Base-by-base conservation (phyloP, 495 filamentous ascomycete genomes). In the Penicillium bovifimosum region DNA sequence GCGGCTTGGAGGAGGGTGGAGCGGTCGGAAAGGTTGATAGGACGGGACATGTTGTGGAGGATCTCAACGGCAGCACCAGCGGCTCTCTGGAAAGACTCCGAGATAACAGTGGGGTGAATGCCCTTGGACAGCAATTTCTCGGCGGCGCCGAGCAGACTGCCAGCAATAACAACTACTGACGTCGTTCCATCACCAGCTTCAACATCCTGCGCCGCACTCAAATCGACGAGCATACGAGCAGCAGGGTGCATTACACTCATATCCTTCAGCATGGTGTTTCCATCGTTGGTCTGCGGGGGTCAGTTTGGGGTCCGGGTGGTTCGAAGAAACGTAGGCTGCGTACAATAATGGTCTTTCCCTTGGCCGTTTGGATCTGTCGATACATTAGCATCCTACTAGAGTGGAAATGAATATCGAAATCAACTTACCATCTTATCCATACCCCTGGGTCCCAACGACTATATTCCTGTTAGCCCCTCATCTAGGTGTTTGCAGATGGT, bases 201-300 rank as follows among this genome's bases (percentile, higher is more conserved):
- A 54, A 98, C 88, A 78, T 98, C 93, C 70, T 98, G 93, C 56
- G 93, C 93, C 55, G 92, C 88, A 61, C 90, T 92, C 44, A 98
- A 81, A 66, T 98, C 91, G 58, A 98, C 93, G 47, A 98, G 84
- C 93, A 98, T 98, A 76, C 95, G 93, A 36, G 93, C 93, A 50
- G 93, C 91, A 33, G 93, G 93, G 69, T 98, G 93, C 90, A 97
- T 88, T 45, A 98, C 95, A 59, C 88, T 87, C 93, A 98, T 97
- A 78, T 91, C 88, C 72, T 86, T 93, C 64, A 98, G 74, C 90
- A 97, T 97, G 33, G 93, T 98, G 75, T 93, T 95, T 69, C 93
- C 93, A 73, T 98, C 93, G 76, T 98, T 98, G 59, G 92, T 96
- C 76, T 80, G 59, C 55, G 57, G 56, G 62, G 50, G 62, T 54